These are phyloP conservation scores for Ophiorrhiza pumila DNA, from an alignment of 257 asterid genomes.

Conservation along the genomic window DNA sequence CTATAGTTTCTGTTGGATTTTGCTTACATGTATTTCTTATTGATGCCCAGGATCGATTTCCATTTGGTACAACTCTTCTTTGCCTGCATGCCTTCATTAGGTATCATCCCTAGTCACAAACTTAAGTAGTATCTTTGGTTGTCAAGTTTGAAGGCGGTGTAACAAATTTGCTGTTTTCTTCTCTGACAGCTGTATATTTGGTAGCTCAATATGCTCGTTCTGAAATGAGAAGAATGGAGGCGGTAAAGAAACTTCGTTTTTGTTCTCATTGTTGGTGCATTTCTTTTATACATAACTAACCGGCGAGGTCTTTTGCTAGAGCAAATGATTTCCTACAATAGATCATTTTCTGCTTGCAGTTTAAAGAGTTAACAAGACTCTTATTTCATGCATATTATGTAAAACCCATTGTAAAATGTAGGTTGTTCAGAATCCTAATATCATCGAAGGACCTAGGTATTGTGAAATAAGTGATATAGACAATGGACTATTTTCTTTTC, in stretches of 20 bases:
- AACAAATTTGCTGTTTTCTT: slow-evolving; percentile 8
- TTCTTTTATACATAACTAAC: neutral
- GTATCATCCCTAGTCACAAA: slow-evolving; percentile 42
- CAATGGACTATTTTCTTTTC: neutral
- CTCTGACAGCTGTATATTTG: slow-evolving; percentile 81
- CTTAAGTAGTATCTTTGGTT: neutral
- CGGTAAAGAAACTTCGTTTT: slow-evolving; percentile 44
- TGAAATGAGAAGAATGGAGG: slow-evolving; percentile 93
- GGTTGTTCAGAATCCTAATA: neutral
- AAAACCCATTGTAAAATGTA: neutral
- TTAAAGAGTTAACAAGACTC: neutral
- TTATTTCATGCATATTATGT: neutral
- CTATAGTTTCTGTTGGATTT: slow-evolving; percentile 1
- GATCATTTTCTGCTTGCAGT: neutral
- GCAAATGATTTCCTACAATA: neutral
- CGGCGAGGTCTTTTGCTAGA: neutral
- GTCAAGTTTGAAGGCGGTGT: slow-evolving; percentile 14
- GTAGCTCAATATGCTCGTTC: slow-evolving; percentile 94
- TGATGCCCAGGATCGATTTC: slow-evolving; percentile 69
- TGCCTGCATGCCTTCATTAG: slow-evolving; percentile 87
- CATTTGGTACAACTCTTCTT: slow-evolving; percentile 90
- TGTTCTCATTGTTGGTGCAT: neutral
- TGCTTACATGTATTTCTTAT: slow-evolving; percentile 9
- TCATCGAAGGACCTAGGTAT: neutral
- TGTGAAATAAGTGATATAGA: neutral